These are phyloP conservation scores for Annulohypoxylon moriforme DNA, from an alignment of 495 filamentous ascomycete species.

Conservation along the genomic window DNA sequence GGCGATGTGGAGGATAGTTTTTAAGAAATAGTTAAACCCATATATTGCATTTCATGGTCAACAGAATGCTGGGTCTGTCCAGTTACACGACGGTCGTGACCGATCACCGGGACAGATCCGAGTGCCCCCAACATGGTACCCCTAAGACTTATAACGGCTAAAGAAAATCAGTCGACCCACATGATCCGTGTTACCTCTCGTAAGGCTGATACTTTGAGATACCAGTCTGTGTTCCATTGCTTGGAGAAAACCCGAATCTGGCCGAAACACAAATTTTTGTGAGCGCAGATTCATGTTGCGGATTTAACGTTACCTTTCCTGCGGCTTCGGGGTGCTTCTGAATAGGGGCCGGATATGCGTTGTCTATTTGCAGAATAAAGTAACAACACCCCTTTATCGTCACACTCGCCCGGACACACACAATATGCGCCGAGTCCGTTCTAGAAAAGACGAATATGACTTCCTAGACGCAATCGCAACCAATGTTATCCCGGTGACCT, in stretches of 20 bases:
- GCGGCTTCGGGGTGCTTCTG: slow-evolving; percentile 2
- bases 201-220: slow-evolving; percentile 37
- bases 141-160: slow-evolving; percentile 24
- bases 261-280: slow-evolving; percentile 25
- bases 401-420: not conserved
- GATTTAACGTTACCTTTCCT: slow-evolving; percentile 27
- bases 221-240: not conserved
- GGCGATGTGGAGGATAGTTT: slow-evolving; percentile 1
- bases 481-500: slow-evolving; percentile 34
- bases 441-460: slow-evolving; percentile 14
- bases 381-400: slow-evolving; percentile 10
- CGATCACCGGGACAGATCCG: slow-evolving; percentile 32
- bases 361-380: slow-evolving; percentile 17
- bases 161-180: slow-evolving; percentile 5
- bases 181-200: slow-evolving; percentile 31
- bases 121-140: slow-evolving; percentile 11
- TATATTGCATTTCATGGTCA: slow-evolving; percentile 14
- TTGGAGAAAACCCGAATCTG: slow-evolving; percentile 34
- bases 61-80: not conserved
- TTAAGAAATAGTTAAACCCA: slow-evolving; percentile 1
- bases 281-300: slow-evolving; percentile 21
- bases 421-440: slow-evolving; percentile 16
- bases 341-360: not conserved
- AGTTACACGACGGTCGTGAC: slow-evolving; percentile 19
- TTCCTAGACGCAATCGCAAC: slow-evolving; percentile 20